Percentiles rank a stretch among this genome's conserved stretches.
These are phyloP conservation scores for Harringtonia lauricola DNA, from an alignment of 2,329 filamentous ascomycete species.

Conservation along the genomic window DNA sequence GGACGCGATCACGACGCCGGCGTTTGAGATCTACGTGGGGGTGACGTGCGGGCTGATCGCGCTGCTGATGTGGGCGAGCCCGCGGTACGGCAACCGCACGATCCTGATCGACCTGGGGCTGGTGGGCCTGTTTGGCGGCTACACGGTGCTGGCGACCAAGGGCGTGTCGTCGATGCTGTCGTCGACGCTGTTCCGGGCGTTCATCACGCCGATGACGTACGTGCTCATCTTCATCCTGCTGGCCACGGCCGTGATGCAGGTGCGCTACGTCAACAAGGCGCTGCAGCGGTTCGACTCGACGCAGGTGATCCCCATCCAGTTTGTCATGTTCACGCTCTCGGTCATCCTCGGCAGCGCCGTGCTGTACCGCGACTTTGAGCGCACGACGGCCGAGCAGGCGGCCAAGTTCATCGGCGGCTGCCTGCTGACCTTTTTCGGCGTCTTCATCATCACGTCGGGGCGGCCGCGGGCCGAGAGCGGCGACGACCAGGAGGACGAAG, in stretches of 20 bases:
- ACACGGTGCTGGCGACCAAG: slow-evolving; percentile 94
- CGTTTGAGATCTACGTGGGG: slow-evolving; percentile 82
- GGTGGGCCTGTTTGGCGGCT: slow-evolving; percentile 88
- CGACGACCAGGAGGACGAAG: slow-evolving; percentile 42
- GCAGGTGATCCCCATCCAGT: slow-evolving; percentile 95
- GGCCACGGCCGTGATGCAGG: slow-evolving; percentile 85
- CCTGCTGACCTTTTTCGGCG: slow-evolving; percentile 83
- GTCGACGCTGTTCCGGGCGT: slow-evolving; percentile 76
- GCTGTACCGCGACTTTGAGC: slow-evolving; percentile 89
- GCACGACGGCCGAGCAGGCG: slow-evolving; percentile 61
- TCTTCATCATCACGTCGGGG: slow-evolving; percentile 93
- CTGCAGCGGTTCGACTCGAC: slow-evolving; percentile 93
- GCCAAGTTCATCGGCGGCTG: slow-evolving; percentile 85
- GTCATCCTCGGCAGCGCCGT: slow-evolving; percentile 92
- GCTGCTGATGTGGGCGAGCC: slow-evolving; percentile 70
- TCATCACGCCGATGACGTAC: slow-evolving; percentile 89
- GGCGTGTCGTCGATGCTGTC: slow-evolving; percentile 92
- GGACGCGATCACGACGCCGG: slow-evolving; percentile 75
- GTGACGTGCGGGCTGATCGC: slow-evolving; percentile 66
- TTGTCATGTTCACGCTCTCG: slow-evolving; percentile 90
- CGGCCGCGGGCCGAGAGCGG: slow-evolving; percentile 48
- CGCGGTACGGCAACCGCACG: slow-evolving; percentile 70
- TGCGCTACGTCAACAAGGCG: slow-evolving; percentile 83
- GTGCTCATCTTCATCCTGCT: slow-evolving; percentile 69
- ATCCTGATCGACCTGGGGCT: slow-evolving; percentile 89